These are phyloP conservation scores for Lathyrus oleraceus DNA, from an alignment of 306 rosid species.

Conservation along the genomic window DNA sequence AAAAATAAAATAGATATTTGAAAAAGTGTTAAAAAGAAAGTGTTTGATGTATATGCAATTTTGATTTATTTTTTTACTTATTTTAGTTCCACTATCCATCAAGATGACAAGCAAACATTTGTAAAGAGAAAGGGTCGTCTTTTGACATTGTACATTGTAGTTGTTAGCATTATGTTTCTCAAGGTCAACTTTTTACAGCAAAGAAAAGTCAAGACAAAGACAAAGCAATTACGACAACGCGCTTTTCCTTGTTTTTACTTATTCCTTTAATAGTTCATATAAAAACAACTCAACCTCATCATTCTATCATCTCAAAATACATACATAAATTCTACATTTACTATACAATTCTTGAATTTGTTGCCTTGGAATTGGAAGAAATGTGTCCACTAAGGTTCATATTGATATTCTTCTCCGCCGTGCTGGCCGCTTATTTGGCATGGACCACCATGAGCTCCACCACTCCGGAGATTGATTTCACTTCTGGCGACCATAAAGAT, in stretches of 20 bases:
- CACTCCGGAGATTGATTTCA: slow-evolving; percentile 33
- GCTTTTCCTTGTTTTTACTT: slow-evolving; percentile 17
- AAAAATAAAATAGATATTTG: too few relatives aligned
- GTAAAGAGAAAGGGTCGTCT: neutral
- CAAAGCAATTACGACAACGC: neutral
- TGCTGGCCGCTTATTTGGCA: slow-evolving; percentile 61
- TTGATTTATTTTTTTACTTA: neutral
- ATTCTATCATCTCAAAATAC: neutral
- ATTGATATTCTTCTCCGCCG: slow-evolving; percentile 69
- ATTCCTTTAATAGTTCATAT: slow-evolving; percentile 15
- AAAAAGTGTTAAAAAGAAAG: too few relatives aligned
- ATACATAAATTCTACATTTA: neutral
- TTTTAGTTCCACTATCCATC: neutral
- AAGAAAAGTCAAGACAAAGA: neutral
- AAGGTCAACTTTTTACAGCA: neutral
- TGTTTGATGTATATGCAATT: neutral
- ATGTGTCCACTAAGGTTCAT: slow-evolving; percentile 86
- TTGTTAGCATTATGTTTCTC: neutral
- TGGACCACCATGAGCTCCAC: slow-evolving; percentile 62
- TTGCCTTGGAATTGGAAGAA: slow-evolving; percentile 16
- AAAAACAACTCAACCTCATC: slow-evolving; percentile 30
- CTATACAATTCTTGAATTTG: neutral
- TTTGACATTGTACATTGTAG: neutral
- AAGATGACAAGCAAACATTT: neutral
- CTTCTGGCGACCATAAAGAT: neutral